These are phyloP conservation scores for Kodamaea nitidulidarum DNA, from an alignment of 805 yeast species.

Conservation along the genomic window DNA sequence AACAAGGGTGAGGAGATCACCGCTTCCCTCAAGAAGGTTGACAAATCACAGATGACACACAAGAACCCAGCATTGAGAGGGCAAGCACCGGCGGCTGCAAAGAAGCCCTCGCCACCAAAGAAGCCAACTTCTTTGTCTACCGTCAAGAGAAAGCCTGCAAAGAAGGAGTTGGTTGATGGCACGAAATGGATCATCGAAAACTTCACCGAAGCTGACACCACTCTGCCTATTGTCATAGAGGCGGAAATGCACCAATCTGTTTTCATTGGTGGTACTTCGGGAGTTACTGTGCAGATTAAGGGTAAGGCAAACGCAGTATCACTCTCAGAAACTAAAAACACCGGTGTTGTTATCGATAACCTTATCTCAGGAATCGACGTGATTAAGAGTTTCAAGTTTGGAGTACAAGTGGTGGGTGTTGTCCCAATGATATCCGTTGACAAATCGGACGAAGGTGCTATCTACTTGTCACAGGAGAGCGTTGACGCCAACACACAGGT, in stretches of 20 bases:
- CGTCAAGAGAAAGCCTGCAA: slow-evolving; percentile 33
- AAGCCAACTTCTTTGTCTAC: slow-evolving; percentile 63
- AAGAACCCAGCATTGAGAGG: slow-evolving; percentile 80
- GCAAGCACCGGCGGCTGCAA: slow-evolving; percentile 42
- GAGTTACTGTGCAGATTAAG: slow-evolving; percentile 71
- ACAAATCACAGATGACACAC: slow-evolving; percentile 89
- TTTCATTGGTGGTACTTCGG: slow-evolving; percentile 77
- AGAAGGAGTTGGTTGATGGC: slow-evolving; percentile 73
- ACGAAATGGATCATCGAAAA: slow-evolving; percentile 84
- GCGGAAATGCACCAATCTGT: slow-evolving; percentile 85
- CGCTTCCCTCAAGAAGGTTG: slow-evolving; percentile 84
- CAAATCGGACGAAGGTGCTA: slow-evolving; percentile 79
- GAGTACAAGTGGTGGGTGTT: slow-evolving; percentile 76
- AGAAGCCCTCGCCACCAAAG: slow-evolving; percentile 76
- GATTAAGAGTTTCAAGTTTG: slow-evolving; percentile 76
- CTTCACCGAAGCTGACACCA: slow-evolving; percentile 51
- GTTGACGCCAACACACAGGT: slow-evolving; percentile 60
- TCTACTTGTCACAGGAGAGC: slow-evolving; percentile 73
- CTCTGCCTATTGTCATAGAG: slow-evolving; percentile 63
- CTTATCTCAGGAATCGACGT: slow-evolving; percentile 85
- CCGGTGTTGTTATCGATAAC: slow-evolving; percentile 78
- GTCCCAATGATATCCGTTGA: slow-evolving; percentile 85
- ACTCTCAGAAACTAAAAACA: slow-evolving; percentile 63
- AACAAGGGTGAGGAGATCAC: slow-evolving; percentile 85
- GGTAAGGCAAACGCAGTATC: slow-evolving; percentile 92